Base-by-base conservation (phyloP, 495 filamentous ascomycete genomes). In the Cairneyella variabilis region DNA sequence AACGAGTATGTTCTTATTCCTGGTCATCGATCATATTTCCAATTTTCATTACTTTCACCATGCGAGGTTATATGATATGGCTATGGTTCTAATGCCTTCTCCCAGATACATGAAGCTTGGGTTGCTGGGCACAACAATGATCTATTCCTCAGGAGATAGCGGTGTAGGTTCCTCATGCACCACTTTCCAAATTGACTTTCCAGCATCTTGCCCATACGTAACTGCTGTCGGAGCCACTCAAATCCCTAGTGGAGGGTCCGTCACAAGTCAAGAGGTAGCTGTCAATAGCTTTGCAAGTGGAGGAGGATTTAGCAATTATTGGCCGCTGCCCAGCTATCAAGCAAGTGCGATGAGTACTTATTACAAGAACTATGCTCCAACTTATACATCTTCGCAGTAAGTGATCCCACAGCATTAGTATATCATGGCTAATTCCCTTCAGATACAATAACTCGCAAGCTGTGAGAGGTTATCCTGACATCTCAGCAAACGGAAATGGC, bases 241-340 rank as follows among this genome's bases (percentile, higher is more conserved):
- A 8, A 58, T 72, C n/a, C 54, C 61, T 12, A 38, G 62, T 0
- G 63, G 58, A 49, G 59, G 56, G 6, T 66, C 52, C 17, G 58
- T 64, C 39, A 53, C 44, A 25, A 56, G 68, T 48, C 57, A 56
- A 21, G 69, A 76, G 30, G 59, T 58, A n/a, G 68, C 61, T 34
- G 45, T 52, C 17, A 44, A 55, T 32, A 10, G 16, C 2, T 27
- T 37, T 7, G 10, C 61, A 58, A 54, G 11, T 66, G 71, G 74
- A n/a, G 76, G 76, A 14, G 75, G 76, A 6, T 79, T 79, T 58
- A 66, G 60, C 57, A 74, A 77, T 63, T 25, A 69, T 41, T 78
- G 71, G 41, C 12, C 56, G 0, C 41, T 66, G 0, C 72, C 75
- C 0, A 27, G 50, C 9, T 75, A 76, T 53, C 74, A 78, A 48